These are phyloP conservation scores for Endothia cerciana DNA, from an alignment of 2,329 filamentous ascomycete species.

Conservation along the genomic window DNA sequence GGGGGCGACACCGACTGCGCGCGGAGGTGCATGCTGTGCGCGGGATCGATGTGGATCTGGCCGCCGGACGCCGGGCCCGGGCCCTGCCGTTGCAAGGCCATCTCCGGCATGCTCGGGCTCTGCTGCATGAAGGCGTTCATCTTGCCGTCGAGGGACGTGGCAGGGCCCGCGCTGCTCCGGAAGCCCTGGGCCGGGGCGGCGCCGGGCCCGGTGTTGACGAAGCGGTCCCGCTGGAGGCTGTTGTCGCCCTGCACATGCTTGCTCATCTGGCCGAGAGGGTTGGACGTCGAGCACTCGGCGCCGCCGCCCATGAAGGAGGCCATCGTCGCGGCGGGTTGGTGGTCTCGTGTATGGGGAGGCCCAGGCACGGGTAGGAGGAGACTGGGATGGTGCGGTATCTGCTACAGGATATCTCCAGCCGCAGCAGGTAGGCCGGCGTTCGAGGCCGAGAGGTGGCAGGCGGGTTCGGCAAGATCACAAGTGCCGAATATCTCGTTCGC, in stretches of 20 bases:
- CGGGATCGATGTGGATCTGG: constrained; percentile 51
- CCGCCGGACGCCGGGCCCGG: constrained; percentile 34
- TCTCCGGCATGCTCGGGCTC: constrained; percentile 61
- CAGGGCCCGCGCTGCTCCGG: constrained; percentile 24
- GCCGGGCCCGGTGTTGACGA: constrained; percentile 76
- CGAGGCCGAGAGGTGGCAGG: neutral
- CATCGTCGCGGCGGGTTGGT: constrained; percentile 31
- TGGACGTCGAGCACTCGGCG: constrained; percentile 95
- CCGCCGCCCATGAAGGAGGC: constrained; percentile 94
- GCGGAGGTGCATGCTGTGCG: constrained; percentile 52
- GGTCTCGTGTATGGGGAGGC: neutral
- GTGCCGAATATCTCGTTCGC: neutral
- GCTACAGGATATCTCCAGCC: neutral
- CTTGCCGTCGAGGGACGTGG: constrained; percentile 47
- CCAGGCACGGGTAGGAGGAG: neutral
- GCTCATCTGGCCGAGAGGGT: constrained; percentile 95
- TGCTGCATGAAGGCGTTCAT: constrained; percentile 93
- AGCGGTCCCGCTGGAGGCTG: constrained; percentile 86
- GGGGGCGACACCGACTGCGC: constrained; percentile 58
- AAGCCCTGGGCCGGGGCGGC: constrained; percentile 23
- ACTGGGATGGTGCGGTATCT: too few species aligned
- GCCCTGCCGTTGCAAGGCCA: constrained; percentile 38
- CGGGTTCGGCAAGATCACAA: neutral
- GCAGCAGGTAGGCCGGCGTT: neutral
- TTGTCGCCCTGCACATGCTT: constrained; percentile 98